phyloP scores from a whole-genome alignment of 768 basidiomycete species.

The Cyathus striatus region DNA sequence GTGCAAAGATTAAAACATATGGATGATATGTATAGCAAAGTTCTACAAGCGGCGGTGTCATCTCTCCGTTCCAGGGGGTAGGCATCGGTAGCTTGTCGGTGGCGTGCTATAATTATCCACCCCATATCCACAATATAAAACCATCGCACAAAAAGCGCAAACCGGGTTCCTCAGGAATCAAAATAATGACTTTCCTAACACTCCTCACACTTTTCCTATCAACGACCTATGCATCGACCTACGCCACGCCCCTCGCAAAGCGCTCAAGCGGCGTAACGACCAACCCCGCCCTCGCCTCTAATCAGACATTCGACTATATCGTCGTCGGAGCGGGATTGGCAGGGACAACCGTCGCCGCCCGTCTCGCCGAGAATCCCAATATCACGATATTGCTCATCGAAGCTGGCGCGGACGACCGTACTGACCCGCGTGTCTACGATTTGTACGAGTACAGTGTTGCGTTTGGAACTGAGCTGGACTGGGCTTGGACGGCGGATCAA shows the following conservation, averaged over 20 bases:
- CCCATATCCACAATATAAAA: too few relatives aligned
- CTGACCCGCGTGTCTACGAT: constrained; percentile 38
- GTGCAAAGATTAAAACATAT: too few relatives aligned
- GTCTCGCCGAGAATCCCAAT: constrained; percentile 38
- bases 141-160: too few relatives aligned
- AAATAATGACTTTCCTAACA: too few relatives aligned
- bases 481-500: constrained; percentile 39
- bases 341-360: constrained; percentile 42
- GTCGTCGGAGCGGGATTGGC: constrained; percentile 42
- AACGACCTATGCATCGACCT: too few relatives aligned
- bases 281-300: constrained; percentile 21
- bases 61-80: too few relatives aligned
- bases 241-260: constrained; percentile 16
- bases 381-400: constrained; percentile 45
- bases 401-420: constrained; percentile 43
- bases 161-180: too few relatives aligned
- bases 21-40: too few relatives aligned
- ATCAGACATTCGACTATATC: constrained; percentile 37
- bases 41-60: too few relatives aligned
- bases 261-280: constrained; percentile 28
- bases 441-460: constrained; percentile 38
- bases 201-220: too few relatives aligned
- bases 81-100: too few relatives aligned
- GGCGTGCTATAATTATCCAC: too few relatives aligned
- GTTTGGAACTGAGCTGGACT: constrained; percentile 37